Conservation (phyloP, 2,329 filamentous ascomycete genomes). For the Monosporascus sp. region DNA sequence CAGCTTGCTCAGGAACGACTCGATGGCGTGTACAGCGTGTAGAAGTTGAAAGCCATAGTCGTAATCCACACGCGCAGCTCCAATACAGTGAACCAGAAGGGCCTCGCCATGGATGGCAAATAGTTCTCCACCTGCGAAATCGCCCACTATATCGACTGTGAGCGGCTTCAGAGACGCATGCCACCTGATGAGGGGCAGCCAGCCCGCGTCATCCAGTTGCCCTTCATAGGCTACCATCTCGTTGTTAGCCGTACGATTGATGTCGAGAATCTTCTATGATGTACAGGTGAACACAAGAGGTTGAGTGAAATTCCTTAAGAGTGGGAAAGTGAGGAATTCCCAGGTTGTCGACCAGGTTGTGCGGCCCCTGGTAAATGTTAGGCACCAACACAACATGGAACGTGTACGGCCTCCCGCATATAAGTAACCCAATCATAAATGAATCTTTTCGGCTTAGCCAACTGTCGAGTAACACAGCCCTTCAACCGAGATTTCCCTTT, state of each 20-base stretch:
- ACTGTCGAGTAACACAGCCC: too few species aligned
- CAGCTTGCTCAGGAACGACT: conserved; percentile 58
- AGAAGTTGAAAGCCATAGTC: conserved; percentile 62
- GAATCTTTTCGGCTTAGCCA: too few species aligned
- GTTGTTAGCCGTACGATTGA: not conserved
- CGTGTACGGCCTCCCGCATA: too few species aligned
- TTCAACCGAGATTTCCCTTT: too few species aligned
- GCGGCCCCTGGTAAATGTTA: too few species aligned
- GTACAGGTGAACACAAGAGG: too few species aligned
- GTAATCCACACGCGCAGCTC: conserved; percentile 60
- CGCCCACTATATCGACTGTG: conserved; percentile 63
- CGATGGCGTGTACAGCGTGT: conserved; percentile 64
- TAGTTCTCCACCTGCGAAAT: conserved; percentile 68
- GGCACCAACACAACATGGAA: too few species aligned
- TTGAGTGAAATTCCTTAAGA: too few species aligned
- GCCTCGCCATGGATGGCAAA: conserved; percentile 72
- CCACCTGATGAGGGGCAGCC: conserved; percentile 6
- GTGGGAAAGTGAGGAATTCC: too few species aligned
- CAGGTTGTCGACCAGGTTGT: too few species aligned
- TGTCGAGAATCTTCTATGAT: too few species aligned
- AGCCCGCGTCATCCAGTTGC: not conserved
- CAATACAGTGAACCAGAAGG: conserved; percentile 58
- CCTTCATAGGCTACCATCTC: conserved; percentile 1
- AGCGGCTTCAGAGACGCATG: conserved; percentile 16
- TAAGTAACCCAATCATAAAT: too few species aligned